phyloP scores from a whole-genome alignment of 2,329 filamentous ascomycete species.

The Neodidymelliopsis sp. region DNA sequence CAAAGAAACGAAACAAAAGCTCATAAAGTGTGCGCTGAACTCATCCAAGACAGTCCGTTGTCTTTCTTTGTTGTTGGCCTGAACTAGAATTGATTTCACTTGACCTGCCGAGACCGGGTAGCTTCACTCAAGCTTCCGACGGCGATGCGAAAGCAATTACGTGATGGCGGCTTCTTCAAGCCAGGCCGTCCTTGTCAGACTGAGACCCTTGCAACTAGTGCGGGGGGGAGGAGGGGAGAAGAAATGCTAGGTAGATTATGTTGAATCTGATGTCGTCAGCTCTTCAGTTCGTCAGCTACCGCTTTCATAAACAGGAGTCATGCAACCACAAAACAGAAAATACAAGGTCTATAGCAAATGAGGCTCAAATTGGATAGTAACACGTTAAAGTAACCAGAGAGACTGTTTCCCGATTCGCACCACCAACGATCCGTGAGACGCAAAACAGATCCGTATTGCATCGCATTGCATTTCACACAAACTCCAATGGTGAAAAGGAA shows the following conservation, averaged over 20 bases:
- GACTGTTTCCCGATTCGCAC: constrained; percentile 41
- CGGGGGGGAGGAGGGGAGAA: too few relatives aligned
- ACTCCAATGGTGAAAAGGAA: constrained; percentile 48
- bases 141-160: background rate
- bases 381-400: constrained; percentile 48
- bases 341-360: constrained; percentile 40
- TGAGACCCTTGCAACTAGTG: constrained; percentile 8
- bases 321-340: too few relatives aligned
- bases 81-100: too few relatives aligned
- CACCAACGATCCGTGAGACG: constrained; percentile 46
- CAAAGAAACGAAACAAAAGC: constrained; percentile 18
- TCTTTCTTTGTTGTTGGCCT: too few relatives aligned
- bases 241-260: too few relatives aligned
- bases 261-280: constrained; percentile 4
- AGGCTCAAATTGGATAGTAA: constrained; percentile 50
- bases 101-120: too few relatives aligned
- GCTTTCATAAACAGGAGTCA: too few relatives aligned
- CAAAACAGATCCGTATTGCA: constrained; percentile 28
- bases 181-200: constrained; percentile 8
- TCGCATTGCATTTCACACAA: constrained; percentile 45
- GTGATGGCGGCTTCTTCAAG: constrained; percentile 4
- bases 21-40: background rate
- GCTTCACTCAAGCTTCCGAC: background rate
- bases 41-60: background rate
- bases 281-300: too few relatives aligned